Percentiles rank a stretch among this genome's conserved stretches.
Evolutionary conservation across 441 rosid species (phyloP).

Genomic region (Jatropha podagrica): DNA sequence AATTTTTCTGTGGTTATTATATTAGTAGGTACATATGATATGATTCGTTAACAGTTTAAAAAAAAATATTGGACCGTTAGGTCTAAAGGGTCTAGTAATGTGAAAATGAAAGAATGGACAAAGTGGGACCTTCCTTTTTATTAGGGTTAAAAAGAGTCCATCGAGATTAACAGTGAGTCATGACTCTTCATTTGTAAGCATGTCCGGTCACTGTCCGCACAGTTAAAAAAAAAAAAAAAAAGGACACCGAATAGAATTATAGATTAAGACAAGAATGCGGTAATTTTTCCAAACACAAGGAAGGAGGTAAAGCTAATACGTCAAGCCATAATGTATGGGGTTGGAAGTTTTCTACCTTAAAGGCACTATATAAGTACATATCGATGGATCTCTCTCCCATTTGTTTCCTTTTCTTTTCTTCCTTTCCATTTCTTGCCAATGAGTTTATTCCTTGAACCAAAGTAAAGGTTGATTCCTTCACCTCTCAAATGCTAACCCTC

Average conservation of each 20-base stretch:
- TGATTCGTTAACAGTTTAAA: slow-evolving; percentile 1
- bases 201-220: slow-evolving; percentile 37
- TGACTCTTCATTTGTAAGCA: slow-evolving; percentile 41
- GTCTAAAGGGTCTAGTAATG: background rate
- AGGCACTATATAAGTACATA: too few species aligned
- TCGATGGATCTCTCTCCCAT: background rate
- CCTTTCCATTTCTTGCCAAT: background rate
- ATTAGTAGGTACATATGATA: background rate
- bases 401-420: background rate
- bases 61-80: slow-evolving; percentile 3
- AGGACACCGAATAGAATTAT: background rate
- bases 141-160: background rate
- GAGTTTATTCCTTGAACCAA: background rate
- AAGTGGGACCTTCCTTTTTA: background rate
- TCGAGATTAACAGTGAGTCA: slow-evolving; percentile 8
- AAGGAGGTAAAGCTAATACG: background rate
- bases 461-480: background rate
- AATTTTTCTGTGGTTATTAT: too few species aligned
- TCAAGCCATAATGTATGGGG: background rate
- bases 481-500: too few species aligned
- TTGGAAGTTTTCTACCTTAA: background rate
- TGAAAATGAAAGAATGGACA: background rate
- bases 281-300: background rate
- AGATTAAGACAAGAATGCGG: background rate
- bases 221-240: background rate